Base-by-base conservation (phyloP, 805 yeast genomes). In the Ogataea methylovora region DNA sequence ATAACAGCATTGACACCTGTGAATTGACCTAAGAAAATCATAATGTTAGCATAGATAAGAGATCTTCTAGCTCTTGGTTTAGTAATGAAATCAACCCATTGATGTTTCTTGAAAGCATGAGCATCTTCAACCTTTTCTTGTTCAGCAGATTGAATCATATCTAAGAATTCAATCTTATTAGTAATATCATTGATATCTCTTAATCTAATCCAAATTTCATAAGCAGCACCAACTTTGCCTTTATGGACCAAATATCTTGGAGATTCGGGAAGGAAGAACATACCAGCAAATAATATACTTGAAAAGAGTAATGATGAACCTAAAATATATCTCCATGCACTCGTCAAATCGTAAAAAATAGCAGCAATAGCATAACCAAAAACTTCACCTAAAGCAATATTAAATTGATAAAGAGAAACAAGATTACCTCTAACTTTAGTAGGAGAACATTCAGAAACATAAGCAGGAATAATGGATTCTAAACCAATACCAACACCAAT, bases 1-100 rank as follows among this genome's bases (percentile, higher is more conserved):
- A 76, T 65, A 38, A 77, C 69, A 27, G 78, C 83, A 46, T 77
- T 77, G 45, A 77, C 71, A 62, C 84, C 84, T 4, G 83, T 76
- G 58, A 77, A 67, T 52, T 77, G 84, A 33, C 80, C 80, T 36
- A 75, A 60, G 44, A 69, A 55, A 36, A 75, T 65, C 81, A 76
- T 75, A 44, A 71, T 65, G 34, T 62, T 61, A 8, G 82, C 67
- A 50, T 75, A 76, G 15, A 73, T 54, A 29, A 77, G 60, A 9
- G 83, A 79, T 48, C 83, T 70, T 43, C 83, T 68, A 51, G 70
- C 71, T 54, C 84, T 69, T 30, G 79, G 69, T 35, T 69, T 61
- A 11, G 65, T 60, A 54, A 77, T 54, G 41, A 78, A 61, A 41
- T 77, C 83, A 29, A 65, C 41, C 59, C 71, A 65, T 21, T 63